Conservation (phyloP, 2,329 filamentous ascomycete genomes). For the Aspergillus ustus region DNA sequence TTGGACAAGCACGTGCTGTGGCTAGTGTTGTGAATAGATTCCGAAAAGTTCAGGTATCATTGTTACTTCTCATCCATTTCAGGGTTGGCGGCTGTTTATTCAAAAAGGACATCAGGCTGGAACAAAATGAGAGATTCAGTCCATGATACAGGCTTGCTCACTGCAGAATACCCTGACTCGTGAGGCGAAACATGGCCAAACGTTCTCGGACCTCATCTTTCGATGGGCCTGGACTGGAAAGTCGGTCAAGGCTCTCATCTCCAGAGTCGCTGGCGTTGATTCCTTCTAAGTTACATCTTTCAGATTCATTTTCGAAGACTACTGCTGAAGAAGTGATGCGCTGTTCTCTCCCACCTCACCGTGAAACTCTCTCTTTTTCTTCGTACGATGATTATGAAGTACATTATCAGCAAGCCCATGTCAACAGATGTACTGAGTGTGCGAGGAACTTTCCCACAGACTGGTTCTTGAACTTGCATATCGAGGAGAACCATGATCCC, state of each 20-base stretch:
- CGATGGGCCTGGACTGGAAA: constrained; percentile 30
- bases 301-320: constrained; percentile 52
- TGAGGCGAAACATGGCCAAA: constrained; percentile 58
- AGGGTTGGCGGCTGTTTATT: not conserved
- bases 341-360: constrained; percentile 82
- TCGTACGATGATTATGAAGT: constrained; percentile 82
- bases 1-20: constrained; percentile 21
- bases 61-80: not conserved
- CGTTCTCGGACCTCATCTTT: constrained; percentile 55
- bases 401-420: constrained; percentile 81
- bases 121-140: not conserved
- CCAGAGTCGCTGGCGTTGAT: constrained; percentile 30
- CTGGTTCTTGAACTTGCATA: constrained; percentile 80
- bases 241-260: constrained; percentile 33
- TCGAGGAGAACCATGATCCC: constrained; percentile 89
- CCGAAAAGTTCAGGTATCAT: not conserved
- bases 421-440: constrained; percentile 84
- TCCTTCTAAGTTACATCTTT: constrained; percentile 61
- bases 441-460: constrained; percentile 84
- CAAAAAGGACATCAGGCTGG: not conserved
- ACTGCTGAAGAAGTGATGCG: constrained; percentile 63
- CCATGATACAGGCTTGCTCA: not conserved
- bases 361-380: constrained; percentile 69
- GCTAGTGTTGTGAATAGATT: constrained; percentile 10
- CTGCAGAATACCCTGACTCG: not conserved